A percentile compares a stretch with the other conserved stretches of the same genome.
Conservation (phyloP, 768 basidiomycete genomes). For the Tricholoma hemisulphureum region DNA sequence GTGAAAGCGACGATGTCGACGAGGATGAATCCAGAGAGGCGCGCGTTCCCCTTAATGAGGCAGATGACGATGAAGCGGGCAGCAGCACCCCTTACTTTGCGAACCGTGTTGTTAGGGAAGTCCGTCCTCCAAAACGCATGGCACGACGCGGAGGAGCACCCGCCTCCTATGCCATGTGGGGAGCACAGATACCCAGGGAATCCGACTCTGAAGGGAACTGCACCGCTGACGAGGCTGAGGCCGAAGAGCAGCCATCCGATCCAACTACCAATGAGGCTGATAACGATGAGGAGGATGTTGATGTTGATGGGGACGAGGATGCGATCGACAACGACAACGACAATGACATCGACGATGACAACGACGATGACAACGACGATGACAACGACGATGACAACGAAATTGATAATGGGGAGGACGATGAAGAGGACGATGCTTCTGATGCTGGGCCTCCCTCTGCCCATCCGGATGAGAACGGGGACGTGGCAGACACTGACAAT, state of each 20-base stretch:
- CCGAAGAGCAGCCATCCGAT: neutral
- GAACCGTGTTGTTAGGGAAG: neutral
- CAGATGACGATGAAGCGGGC: neutral
- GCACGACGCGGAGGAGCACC: neutral
- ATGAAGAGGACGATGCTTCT: constrained; percentile 14
- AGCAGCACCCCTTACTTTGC: neutral
- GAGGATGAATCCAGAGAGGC: constrained; percentile 12
- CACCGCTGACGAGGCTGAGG: neutral
- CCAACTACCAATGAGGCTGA: neutral
- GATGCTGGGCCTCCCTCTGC: constrained; percentile 10
- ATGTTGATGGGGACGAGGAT: neutral
- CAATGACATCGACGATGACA: constrained; percentile 10
- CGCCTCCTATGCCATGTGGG: too few relatives aligned
- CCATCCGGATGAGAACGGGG: constrained; percentile 5
- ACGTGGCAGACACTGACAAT: constrained; percentile 19
- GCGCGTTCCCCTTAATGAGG: neutral
- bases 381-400: constrained; percentile 16
- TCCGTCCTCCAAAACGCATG: neutral
- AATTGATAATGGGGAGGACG: constrained; percentile 15
- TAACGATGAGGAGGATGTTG: neutral
- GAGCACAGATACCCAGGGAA: too few relatives aligned
- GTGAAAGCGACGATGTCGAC: constrained; percentile 9
- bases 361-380: constrained; percentile 17
- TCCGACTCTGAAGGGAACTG: neutral
- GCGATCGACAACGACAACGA: neutral